Evolutionary conservation across 1,284 basidiomycete species (phyloP), one percentile per base, ranked within the genome.

Genomic region (Naganishia albida): DNA sequence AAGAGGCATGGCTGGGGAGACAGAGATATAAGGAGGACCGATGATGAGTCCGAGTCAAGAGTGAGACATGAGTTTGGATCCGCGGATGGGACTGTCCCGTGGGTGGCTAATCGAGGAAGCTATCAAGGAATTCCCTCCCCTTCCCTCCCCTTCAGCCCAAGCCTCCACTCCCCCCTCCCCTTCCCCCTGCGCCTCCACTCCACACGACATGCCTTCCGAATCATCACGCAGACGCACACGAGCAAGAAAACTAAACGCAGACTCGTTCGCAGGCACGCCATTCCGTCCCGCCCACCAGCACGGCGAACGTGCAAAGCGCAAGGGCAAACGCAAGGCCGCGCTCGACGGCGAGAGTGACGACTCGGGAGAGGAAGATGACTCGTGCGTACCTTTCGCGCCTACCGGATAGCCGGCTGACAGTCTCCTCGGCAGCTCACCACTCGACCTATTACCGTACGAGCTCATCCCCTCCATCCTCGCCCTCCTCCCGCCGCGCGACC

Each of bases 391-490:
- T 50, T 25, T 16, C 42, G 39, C 2, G 13, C 23, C n/a, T n/a
- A n/a, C n/a, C n/a, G n/a, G n/a, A n/a, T n/a, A n/a, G n/a, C n/a
- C n/a, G 42, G 26, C 16, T 26, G 18, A 7, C 20, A 12, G 28
- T 10, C 16, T 25, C 1, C 16, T 25, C 1, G 4, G 40, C 15
- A 60, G 57, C 7, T 56, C 55, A 64, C 68, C 71, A 57, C 69
- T 78, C 7, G 69, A 78, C 28, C 64, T 70, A 26, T 67, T 78
- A 2, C 77, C 77, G 0, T 67, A 68, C 20, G 77, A 78, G 57
- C 64, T 78, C 16, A 67, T 78, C 15, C 75, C 74, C 42, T 59
- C 70, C 1, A 66, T 78, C 12, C 70, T 77, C 1, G 64, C 70
- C 2, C 70, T 73, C 13, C 65, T 77, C 1, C 75, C 76, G 1